A percentile compares a stretch with the other conserved stretches of the same genome.
Conservation (phyloP, 2,329 filamentous ascomycete species). For the Trichoderma sp. region DNA sequence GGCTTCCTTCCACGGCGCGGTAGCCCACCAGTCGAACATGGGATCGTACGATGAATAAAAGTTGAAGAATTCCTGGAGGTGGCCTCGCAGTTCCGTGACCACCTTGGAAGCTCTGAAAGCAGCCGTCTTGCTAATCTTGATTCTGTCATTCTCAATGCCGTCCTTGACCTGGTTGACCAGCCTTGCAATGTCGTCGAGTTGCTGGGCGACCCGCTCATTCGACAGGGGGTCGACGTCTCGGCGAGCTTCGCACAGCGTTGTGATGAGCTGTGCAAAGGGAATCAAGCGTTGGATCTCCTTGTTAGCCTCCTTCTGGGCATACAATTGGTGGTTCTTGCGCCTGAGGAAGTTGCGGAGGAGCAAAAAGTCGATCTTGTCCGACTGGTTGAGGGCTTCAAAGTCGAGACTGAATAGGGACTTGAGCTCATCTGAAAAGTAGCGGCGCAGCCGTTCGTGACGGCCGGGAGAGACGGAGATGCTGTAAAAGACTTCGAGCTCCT, state of each 20-base stretch:
- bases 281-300: conserved; percentile 40
- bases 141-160: conserved; percentile 35
- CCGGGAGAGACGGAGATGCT: conserved; percentile 44
- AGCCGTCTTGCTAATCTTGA: conserved; percentile 38
- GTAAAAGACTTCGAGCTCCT: conserved; percentile 49
- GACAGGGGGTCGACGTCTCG: conserved; percentile 44
- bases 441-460: conserved; percentile 38
- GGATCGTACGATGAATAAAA: conserved; percentile 58
- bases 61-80: conserved; percentile 45
- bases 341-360: conserved; percentile 48
- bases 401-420: conserved; percentile 26
- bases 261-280: conserved; percentile 43
- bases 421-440: conserved; percentile 44
- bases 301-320: conserved; percentile 39
- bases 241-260: conserved; percentile 46
- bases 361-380: conserved; percentile 48
- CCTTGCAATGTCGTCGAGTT: conserved; percentile 37
- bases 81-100: conserved; percentile 38
- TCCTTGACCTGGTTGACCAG: conserved; percentile 33
- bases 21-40: conserved; percentile 55
- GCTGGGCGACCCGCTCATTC: conserved; percentile 41
- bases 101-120: conserved; percentile 47
- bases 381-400: conserved; percentile 35
- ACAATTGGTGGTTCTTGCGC: conserved; percentile 36
- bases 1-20: conserved; percentile 42